Percentiles rank a stretch among this genome's conserved stretches.
phyloP scores from a whole-genome alignment of 1,284 basidiomycete genomes.

The Melampsora abietis-canadensis region DNA sequence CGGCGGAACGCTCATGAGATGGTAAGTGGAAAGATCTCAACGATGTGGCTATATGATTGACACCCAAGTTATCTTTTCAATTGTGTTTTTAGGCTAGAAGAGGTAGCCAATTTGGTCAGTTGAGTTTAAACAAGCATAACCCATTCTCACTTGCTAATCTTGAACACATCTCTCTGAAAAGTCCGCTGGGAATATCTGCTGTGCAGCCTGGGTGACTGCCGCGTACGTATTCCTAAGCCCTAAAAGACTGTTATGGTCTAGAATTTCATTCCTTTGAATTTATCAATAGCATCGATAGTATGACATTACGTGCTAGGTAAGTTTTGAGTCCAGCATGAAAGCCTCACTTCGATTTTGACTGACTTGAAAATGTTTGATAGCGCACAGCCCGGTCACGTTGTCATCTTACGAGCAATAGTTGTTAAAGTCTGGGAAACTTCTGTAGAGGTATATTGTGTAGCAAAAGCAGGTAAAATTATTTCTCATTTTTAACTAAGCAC shows the following conservation, averaged over 20 bases:
- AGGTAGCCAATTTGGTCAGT: not conserved
- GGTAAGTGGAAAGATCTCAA: constrained; percentile 45
- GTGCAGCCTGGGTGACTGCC: not conserved
- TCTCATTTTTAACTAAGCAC: not conserved
- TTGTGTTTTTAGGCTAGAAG: constrained; percentile 33
- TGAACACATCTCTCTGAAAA: not conserved
- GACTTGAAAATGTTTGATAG: not conserved
- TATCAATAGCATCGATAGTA: constrained; percentile 46
- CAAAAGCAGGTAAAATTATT: constrained; percentile 43
- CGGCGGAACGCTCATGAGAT: constrained; percentile 47
- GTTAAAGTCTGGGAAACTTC: constrained; percentile 45
- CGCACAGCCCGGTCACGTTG: constrained; percentile 3
- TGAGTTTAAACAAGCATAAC: constrained; percentile 26
- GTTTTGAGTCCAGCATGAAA: constrained; percentile 44
- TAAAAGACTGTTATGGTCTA: not conserved
- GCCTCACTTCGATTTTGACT: not conserved
- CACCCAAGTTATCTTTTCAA: not conserved
- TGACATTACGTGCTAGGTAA: constrained; percentile 46
- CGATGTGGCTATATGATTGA: not conserved
- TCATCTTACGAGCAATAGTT: constrained; percentile 20
- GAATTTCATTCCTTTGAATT: constrained; percentile 12
- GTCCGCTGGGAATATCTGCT: constrained; percentile 3
- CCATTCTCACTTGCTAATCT: constrained; percentile 15
- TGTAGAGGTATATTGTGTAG: constrained; percentile 45
- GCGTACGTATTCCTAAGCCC: not conserved